These are phyloP conservation scores for Tremella mesenterica DNA, from an alignment of 768 basidiomycete genomes.

Conservation along the genomic window DNA sequence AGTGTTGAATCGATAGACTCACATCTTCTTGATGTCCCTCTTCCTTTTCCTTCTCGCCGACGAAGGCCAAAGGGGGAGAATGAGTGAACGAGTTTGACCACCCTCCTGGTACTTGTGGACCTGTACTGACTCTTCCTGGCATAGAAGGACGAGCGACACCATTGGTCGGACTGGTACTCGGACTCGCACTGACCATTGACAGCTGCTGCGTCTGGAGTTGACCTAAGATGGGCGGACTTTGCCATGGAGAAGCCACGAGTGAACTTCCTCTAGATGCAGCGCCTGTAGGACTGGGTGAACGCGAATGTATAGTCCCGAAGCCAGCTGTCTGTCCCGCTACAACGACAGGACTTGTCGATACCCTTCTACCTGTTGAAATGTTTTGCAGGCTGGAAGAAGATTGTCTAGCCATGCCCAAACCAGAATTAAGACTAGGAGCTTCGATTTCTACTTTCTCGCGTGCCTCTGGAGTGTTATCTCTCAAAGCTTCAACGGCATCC, in stretches of 20 bases:
- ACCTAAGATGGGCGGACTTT: slow-evolving; percentile 28
- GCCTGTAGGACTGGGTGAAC: slow-evolving; percentile 29
- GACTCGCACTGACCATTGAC: neutral
- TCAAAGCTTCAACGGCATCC: slow-evolving; percentile 65
- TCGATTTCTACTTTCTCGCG: slow-evolving; percentile 34
- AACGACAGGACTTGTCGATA: neutral
- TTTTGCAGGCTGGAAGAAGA: slow-evolving; percentile 14
- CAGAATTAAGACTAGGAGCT: slow-evolving; percentile 20
- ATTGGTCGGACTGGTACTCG: neutral
- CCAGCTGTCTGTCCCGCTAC: neutral
- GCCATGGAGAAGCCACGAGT: slow-evolving; percentile 18
- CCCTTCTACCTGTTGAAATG: slow-evolving; percentile 4
- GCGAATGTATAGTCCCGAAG: neutral
- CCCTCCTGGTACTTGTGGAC: slow-evolving; percentile 32
- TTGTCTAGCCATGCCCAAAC: slow-evolving; percentile 27
- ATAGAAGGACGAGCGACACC: slow-evolving; percentile 16
- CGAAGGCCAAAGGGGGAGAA: too few relatives aligned
- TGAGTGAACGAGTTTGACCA: slow-evolving; percentile 16
- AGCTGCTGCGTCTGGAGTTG: slow-evolving; percentile 15
- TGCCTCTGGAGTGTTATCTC: slow-evolving; percentile 8
- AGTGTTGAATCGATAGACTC: neutral
- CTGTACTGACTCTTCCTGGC: slow-evolving; percentile 27
- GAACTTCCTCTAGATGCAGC: slow-evolving; percentile 11
- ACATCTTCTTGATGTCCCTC: slow-evolving; percentile 9
- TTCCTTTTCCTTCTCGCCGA: slow-evolving; percentile 4